Evolutionary conservation across 2,329 filamentous ascomycete genomes (phyloP).

Genomic region (Penicillium olsonii): DNA sequence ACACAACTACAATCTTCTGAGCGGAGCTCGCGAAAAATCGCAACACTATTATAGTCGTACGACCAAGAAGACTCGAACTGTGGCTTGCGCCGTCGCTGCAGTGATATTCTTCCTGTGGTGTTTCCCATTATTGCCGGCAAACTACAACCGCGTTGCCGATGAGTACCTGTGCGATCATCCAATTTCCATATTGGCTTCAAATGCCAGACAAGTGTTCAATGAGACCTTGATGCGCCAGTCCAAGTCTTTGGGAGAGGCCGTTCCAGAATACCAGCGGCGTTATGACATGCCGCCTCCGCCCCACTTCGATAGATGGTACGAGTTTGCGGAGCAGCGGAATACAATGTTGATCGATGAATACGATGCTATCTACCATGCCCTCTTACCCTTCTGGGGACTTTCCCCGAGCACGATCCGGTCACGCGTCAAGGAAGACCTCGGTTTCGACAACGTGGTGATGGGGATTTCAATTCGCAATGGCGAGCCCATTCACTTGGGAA

Average conservation of each 20-base stretch:
- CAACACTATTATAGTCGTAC: neutral
- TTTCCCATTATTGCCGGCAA: neutral
- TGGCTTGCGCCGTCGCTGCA: neutral
- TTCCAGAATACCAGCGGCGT: conserved; percentile 16
- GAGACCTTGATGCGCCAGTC: conserved; percentile 7
- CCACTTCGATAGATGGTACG: conserved; percentile 16
- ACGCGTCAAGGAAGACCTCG: conserved; percentile 10
- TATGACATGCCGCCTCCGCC: conserved; percentile 15
- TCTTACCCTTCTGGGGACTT: conserved; percentile 17
- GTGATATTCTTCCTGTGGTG: neutral
- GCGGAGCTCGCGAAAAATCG: neutral
- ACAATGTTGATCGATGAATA: conserved; percentile 18
- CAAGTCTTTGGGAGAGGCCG: conserved; percentile 10
- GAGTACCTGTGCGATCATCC: neutral
- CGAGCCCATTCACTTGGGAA: conserved; percentile 2
- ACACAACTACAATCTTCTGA: neutral
- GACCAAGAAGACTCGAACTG: neutral
- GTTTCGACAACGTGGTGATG: conserved; percentile 10
- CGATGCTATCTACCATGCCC: conserved; percentile 12
- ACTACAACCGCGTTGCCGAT: neutral
- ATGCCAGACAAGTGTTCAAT: conserved; percentile 1
- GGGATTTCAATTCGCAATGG: conserved; percentile 8
- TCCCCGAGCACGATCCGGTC: conserved; percentile 7
- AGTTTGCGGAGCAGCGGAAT: conserved; percentile 6
- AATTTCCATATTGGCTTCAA: neutral